A percentile compares a stretch with the other conserved stretches of the same genome.
Conservation (phyloP, 139 green algal species). For the Astrephomene gubernaculifera region DNA sequence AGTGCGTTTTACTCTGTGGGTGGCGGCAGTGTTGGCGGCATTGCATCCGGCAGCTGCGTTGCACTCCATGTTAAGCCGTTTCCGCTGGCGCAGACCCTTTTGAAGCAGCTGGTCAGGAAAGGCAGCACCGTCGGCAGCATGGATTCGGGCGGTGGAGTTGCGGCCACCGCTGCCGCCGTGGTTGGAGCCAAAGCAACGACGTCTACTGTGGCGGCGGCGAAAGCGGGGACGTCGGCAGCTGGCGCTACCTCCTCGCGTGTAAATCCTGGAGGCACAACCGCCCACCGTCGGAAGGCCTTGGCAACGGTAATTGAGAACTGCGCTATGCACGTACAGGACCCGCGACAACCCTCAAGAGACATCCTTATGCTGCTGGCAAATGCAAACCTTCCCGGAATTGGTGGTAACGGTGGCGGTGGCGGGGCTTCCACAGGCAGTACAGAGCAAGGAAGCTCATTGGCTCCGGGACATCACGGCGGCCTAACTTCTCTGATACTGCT, state of each 20-base stretch:
- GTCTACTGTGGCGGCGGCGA: background rate
- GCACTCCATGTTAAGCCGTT: slow-evolving; percentile 11
- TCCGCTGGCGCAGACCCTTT: slow-evolving; percentile 8
- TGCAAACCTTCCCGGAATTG: background rate
- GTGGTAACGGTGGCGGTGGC: too few relatives aligned
- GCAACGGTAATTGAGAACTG: background rate
- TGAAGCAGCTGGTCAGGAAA: background rate
- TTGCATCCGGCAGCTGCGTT: background rate
- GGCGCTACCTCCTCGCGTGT: too few relatives aligned
- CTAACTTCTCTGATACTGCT: slow-evolving; percentile 3
- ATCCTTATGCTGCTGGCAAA: slow-evolving; percentile 17
- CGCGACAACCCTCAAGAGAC: background rate
- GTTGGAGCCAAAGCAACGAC: background rate
- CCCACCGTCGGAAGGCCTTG: too few relatives aligned
- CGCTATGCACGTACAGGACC: slow-evolving; percentile 1
- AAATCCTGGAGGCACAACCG: too few relatives aligned
- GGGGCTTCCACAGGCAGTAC: background rate
- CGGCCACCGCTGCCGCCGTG: too few relatives aligned
- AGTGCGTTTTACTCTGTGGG: background rate
- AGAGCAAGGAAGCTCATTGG: background rate
- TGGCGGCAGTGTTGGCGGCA: background rate
- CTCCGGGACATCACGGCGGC: background rate
- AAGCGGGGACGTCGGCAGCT: background rate
- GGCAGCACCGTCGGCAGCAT: too few relatives aligned
- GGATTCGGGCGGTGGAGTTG: background rate